phyloP scores from a whole-genome alignment of 106 monocot species.

The Dioscorea dumetorum region DNA sequence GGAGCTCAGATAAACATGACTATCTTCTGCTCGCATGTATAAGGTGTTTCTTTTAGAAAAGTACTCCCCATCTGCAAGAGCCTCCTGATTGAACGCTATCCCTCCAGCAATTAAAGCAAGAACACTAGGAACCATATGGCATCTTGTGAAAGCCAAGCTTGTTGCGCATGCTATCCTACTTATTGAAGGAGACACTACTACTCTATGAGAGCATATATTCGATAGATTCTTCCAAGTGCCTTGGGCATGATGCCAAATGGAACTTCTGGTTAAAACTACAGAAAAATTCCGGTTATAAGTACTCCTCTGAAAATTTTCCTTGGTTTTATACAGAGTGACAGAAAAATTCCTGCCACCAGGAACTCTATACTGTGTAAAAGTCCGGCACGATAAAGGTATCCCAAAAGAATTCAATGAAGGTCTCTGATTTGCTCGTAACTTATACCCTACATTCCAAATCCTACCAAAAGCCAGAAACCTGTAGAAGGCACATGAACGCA shows the following conservation, averaged over 20 bases:
- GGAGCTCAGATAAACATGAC: constrained; percentile 34
- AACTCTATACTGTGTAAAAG: constrained; percentile 16
- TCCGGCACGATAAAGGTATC: constrained; percentile 11
- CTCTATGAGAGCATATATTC: constrained; percentile 5
- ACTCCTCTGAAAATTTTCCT: constrained; percentile 4
- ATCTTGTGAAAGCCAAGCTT: constrained; percentile 38
- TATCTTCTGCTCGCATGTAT: constrained; percentile 50
- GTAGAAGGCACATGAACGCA: background rate
- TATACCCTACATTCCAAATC: constrained; percentile 11
- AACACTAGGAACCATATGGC: constrained; percentile 33
- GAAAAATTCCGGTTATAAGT: constrained; percentile 4
- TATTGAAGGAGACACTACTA: constrained; percentile 16
- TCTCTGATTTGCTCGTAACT: constrained; percentile 6
- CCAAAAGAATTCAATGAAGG: constrained; percentile 5
- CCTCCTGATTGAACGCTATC: constrained; percentile 13
- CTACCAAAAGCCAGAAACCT: constrained; percentile 27
- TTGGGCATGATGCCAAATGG: constrained; percentile 10
- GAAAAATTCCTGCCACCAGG: constrained; percentile 1
- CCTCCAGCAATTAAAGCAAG: constrained; percentile 45
- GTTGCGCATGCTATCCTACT: constrained; percentile 40
- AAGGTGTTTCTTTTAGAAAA: constrained; percentile 24
- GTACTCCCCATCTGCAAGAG: constrained; percentile 51
- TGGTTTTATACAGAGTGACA: constrained; percentile 6
- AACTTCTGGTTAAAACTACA: background rate
- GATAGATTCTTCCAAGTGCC: constrained; percentile 30